phyloP scores from a whole-genome alignment of 1,139 yeast genomes.

The Saccharomyces hybrid region DNA sequence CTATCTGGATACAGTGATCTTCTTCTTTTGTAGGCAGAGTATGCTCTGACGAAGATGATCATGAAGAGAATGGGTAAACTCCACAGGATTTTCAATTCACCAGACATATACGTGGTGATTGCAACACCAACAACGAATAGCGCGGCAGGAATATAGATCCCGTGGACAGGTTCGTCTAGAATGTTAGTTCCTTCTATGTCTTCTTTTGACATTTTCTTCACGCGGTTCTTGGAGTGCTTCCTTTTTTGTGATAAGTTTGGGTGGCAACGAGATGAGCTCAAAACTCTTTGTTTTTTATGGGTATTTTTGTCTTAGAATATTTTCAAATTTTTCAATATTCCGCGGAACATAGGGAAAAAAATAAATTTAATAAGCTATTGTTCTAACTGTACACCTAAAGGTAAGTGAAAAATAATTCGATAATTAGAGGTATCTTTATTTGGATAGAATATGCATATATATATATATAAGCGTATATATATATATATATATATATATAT shows the following conservation, averaged over 20 bases:
- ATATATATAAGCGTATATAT: too few relatives aligned
- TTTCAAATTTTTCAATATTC: constrained; percentile 1
- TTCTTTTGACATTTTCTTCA: constrained; percentile 1
- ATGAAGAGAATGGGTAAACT: constrained; percentile 27
- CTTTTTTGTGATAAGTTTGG: background rate
- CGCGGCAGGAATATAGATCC: constrained; percentile 60
- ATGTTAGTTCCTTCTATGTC: constrained; percentile 37
- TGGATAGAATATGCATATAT: background rate
- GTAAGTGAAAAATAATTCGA: background rate
- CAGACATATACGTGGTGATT: constrained; percentile 40
- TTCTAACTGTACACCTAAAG: background rate
- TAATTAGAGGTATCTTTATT: background rate
- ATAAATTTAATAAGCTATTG: background rate
- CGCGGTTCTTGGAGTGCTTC: background rate
- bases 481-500: background rate
- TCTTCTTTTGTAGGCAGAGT: constrained; percentile 41
- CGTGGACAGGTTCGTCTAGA: constrained; percentile 60
- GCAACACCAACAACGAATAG: constrained; percentile 56
- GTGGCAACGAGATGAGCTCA: constrained; percentile 4
- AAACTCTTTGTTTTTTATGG: background rate
- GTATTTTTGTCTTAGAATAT: background rate
- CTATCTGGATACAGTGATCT: constrained; percentile 42
- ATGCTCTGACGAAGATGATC: constrained; percentile 42
- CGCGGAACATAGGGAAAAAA: background rate
- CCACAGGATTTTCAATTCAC: constrained; percentile 41